Percentiles rank a stretch among this genome's conserved stretches.
Conservation (phyloP, 176 grass and related monocot genomes). For the Musa beccarii region DNA sequence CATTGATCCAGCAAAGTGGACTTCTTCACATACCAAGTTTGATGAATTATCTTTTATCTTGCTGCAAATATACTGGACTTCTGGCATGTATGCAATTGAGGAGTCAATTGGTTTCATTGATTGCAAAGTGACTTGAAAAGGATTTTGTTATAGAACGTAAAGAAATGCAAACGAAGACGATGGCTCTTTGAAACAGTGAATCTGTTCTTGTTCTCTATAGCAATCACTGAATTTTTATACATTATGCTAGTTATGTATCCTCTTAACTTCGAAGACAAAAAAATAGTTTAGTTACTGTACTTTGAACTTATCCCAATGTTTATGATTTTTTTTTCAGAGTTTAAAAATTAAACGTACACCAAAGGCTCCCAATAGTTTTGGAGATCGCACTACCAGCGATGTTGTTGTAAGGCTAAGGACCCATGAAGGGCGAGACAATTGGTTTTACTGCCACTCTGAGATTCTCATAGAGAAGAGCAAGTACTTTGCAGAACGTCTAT, state of each 20-base stretch:
- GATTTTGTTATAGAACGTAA: too few species aligned
- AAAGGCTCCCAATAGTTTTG: slow-evolving; percentile 33
- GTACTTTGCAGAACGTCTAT: slow-evolving; percentile 83
- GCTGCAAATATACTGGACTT: too few species aligned
- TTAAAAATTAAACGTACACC: slow-evolving; percentile 15
- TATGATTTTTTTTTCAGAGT: not conserved
- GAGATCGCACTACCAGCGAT: slow-evolving; percentile 66
- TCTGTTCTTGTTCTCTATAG: too few species aligned
- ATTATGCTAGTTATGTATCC: not conserved
- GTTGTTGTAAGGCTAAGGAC: slow-evolving; percentile 83
- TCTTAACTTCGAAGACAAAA: not conserved
- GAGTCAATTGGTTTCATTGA: too few species aligned
- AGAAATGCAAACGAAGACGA: too few species aligned
- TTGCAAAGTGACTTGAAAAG: too few species aligned
- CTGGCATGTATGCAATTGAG: too few species aligned
- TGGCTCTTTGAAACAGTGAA: too few species aligned
- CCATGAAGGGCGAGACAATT: slow-evolving; percentile 71
- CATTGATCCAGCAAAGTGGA: too few species aligned
- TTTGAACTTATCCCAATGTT: not conserved
- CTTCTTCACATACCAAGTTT: too few species aligned
- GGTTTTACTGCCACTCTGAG: slow-evolving; percentile 77
- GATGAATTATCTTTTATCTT: too few species aligned
- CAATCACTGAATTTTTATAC: too few species aligned
- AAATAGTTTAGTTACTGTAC: not conserved
- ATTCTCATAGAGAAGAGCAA: slow-evolving; percentile 57